Evolutionary conservation across 441 rosid species (phyloP).

Genomic region (Codiaeum variegatum): DNA sequence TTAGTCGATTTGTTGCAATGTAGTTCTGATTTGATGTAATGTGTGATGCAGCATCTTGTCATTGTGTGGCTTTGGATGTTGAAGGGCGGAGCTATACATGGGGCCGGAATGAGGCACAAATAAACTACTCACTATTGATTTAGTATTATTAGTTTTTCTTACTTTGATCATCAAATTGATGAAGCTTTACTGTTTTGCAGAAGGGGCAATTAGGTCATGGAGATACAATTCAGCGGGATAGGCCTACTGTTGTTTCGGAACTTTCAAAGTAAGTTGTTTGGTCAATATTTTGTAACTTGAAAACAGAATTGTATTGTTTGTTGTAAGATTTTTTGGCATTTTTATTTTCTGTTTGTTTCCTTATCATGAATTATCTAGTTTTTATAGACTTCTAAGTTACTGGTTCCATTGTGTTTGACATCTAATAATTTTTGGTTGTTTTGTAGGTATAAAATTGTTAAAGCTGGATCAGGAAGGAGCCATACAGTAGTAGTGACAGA

Average conservation of each 20-base stretch:
- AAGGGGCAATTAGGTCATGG: constrained; percentile 97
- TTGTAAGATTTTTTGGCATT: background rate
- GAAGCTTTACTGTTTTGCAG: constrained; percentile 41
- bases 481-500: constrained; percentile 84
- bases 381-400: background rate
- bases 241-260: constrained; percentile 88
- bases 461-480: constrained; percentile 72
- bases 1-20: background rate
- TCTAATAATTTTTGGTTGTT: background rate
- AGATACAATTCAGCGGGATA: constrained; percentile 80
- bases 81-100: constrained; percentile 96
- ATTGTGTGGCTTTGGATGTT: constrained; percentile 92
- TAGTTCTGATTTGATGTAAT: background rate
- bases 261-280: constrained; percentile 63
- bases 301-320: background rate
- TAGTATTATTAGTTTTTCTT: constrained; percentile 2
- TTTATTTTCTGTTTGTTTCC: background rate
- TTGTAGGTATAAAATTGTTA: constrained; percentile 68
- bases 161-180: constrained; percentile 15
- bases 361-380: background rate
- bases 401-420: background rate
- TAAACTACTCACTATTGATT: constrained; percentile 16
- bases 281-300: background rate
- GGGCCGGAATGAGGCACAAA: constrained; percentile 92
- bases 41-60: constrained; percentile 67